phyloP scores from a whole-genome alignment of 108 stramenopile species.

The Conticribra guillardii region DNA sequence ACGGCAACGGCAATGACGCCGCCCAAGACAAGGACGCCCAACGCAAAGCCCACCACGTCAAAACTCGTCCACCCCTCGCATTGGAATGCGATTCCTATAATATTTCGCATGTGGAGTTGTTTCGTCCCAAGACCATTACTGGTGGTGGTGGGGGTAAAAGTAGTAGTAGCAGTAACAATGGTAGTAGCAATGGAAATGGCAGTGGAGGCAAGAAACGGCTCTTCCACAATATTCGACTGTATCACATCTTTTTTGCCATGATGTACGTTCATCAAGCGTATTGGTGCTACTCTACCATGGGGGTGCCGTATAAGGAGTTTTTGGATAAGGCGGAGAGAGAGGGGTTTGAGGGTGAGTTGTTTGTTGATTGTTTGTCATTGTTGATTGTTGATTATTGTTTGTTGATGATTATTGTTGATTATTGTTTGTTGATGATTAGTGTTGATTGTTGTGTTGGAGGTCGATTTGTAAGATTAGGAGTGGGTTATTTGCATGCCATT shows the following conservation, averaged over 20 bases:
- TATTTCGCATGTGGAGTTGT: conserved; percentile 58
- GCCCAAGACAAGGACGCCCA: not conserved
- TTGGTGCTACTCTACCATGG: conserved; percentile 66
- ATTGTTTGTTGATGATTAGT: too few relatives aligned
- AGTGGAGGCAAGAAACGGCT: not conserved
- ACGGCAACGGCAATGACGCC: too few relatives aligned
- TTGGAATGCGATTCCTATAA: conserved; percentile 64
- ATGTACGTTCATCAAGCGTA: conserved; percentile 63
- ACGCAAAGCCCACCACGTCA: not conserved
- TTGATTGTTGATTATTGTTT: not conserved
- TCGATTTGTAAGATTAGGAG: too few relatives aligned
- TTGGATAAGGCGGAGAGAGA: conserved; percentile 89
- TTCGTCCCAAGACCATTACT: conserved; percentile 59
- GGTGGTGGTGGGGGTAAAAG: conserved; percentile 9
- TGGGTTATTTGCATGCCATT: too few relatives aligned
- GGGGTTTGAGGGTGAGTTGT: conserved; percentile 73
- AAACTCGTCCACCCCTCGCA: conserved; percentile 2
- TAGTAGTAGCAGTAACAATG: not conserved
- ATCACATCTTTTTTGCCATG: conserved; percentile 65
- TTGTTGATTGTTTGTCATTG: not conserved
- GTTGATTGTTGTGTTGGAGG: too few relatives aligned
- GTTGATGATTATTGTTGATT: too few relatives aligned
- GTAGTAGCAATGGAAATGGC: not conserved
- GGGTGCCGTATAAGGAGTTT: conserved; percentile 73
- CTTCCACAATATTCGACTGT: conserved; percentile 45